Evolutionary conservation across 345 rosid genomes (phyloP), one percentile per base, ranked within the genome.

Genomic region (Lepidium didymum): DNA sequence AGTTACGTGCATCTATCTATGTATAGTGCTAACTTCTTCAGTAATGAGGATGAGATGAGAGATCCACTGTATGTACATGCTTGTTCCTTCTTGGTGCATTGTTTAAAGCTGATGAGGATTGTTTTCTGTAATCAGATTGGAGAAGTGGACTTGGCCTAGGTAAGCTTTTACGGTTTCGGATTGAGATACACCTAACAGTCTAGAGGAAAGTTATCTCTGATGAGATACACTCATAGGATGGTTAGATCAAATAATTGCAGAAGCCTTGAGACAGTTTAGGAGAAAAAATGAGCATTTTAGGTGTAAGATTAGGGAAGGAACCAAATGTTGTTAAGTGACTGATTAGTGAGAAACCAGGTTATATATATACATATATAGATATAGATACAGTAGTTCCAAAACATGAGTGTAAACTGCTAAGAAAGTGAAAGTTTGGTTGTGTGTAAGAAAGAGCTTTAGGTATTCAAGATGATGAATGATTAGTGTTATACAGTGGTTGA

Each of bases 341-440:
- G 53, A 67, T 67, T 67, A 67, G 62, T 42, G 61, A 67, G 14
- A 54, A 35, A 13, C 34, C 7, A 25, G 9, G 70, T 53, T 50
- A 41, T 40, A 60, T 8, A 23, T 23, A 52, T 21, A 52, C 4
- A 8, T 7, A 59, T 8, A 15, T 14, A 52, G 14, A 52, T 7
- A 12, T 8, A 34, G 9, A 56, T 1, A 18, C 43, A 55, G 15
- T 37, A 27, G 31, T 18, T 41, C 23, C 33, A 57, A 41, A 41
- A n/a, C 0, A 66, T 66, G 49, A 73, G 67, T 66, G 72, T 72
- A 73, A 47, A 56, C 66, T 56, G 76, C 42, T 58, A 34, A 73
- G 72, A 73, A 73, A 73, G 72, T 45, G 67, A 73, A 73, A 73
- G 72, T 51, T 73, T 73, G 77, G 77, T 51, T 46, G 8, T 45